phyloP scores from a whole-genome alignment of 2,329 filamentous ascomycete genomes.

The Furcasterigmium furcatum region DNA sequence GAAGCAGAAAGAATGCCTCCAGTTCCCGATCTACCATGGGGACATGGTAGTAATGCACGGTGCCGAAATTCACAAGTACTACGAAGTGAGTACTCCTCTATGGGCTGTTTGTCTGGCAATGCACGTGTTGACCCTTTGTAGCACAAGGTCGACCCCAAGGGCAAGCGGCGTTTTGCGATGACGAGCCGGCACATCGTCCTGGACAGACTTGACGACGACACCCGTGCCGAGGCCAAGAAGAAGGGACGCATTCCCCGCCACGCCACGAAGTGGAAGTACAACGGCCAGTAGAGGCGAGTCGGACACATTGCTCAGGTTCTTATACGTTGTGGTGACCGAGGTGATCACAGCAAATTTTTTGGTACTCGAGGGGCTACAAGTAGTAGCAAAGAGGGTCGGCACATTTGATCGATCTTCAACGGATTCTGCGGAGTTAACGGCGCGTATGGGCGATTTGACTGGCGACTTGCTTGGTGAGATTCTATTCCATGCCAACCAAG shows the following conservation, averaged over 20 bases:
- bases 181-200: conserved; percentile 51
- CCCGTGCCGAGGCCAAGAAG: conserved; percentile 18
- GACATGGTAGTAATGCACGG: conserved; percentile 66
- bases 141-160: conserved; percentile 50
- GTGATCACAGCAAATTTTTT: too few relatives aligned
- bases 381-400: too few relatives aligned
- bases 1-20: conserved; percentile 25
- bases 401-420: too few relatives aligned
- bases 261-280: conserved; percentile 1
- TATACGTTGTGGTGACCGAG: too few relatives aligned
- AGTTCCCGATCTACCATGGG: conserved; percentile 52
- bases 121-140: conserved; percentile 18
- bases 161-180: conserved; percentile 52
- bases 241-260: conserved; percentile 29
- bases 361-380: too few relatives aligned
- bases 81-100: conserved; percentile 39
- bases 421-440: too few relatives aligned
- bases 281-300: background rate
- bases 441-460: too few relatives aligned
- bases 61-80: conserved; percentile 51
- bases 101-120: background rate
- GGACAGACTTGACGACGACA: conserved; percentile 28
- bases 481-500: too few relatives aligned
- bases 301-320: too few relatives aligned
- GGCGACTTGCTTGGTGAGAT: too few relatives aligned